Evolutionary conservation across 108 stramenopile species (phyloP), one percentile per base, ranked within the genome.

Genomic region (Cylindrotheca fusiformis): DNA sequence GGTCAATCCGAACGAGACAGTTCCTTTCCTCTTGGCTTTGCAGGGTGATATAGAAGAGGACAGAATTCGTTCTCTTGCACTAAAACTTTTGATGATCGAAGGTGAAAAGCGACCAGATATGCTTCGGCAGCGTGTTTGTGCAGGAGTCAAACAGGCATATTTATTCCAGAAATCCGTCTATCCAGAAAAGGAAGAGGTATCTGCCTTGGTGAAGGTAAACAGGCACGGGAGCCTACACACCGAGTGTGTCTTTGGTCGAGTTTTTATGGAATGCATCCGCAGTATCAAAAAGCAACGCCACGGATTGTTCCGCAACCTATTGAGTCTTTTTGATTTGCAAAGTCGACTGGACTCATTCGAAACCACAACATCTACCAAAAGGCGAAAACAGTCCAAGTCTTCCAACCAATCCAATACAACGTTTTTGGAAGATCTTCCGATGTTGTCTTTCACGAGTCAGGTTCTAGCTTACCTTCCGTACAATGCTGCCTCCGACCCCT

Each of bases 91-190:
- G 26, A 77, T 84, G 21, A 68, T 55, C 20, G 93, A 96, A 74
- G 88, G 83, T 23, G 88, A 94, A 54, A 93, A 93, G 60, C 73
- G 91, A 26, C 91, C 95, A 25, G 90, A 91, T 58, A 88, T 88
- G 83, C 47, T 96, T 19, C 72, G 88, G 10, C 81, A 87, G 60
- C 80, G 88, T 32, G 79, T 96, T 26, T 75, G 79, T 54, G 88
- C 82, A 27, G 95, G 95, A 17, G 65, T 91, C 49, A 87, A 85
- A 49, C 62, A 75, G 41, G 82, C 89, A 0, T 91, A 73, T 63
- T 53, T 64, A n/a, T 90, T 96, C 58, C 94, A 95, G 57, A 66
- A 59, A 45, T 44, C 60, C 14, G 77, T 87, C 1, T 83, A 86
- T 36, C 79, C 83, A 2, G 61, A 82, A 19, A 67, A 67, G 36